A percentile compares a stretch with the other conserved stretches of the same genome.
phyloP scores from a whole-genome alignment of 805 yeast genomes.

The Schwanniomyces polymorphus region DNA sequence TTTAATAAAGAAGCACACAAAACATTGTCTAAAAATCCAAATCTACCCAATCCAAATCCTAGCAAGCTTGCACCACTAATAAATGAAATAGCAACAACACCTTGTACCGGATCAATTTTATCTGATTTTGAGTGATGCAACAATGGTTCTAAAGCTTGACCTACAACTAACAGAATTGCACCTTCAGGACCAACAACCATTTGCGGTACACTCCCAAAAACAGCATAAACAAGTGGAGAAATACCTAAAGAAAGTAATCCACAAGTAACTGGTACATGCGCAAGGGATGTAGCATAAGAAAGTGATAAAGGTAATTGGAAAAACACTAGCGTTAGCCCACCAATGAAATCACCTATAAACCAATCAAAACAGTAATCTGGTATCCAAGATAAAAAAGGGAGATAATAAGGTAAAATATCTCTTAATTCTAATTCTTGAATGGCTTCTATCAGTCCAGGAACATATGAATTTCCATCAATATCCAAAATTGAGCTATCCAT shows the following conservation, averaged over 20 bases:
- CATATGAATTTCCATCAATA: not conserved
- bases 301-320: constrained; percentile 85
- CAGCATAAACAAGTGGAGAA: constrained; percentile 38
- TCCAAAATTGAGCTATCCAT: not conserved
- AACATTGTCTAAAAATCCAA: constrained; percentile 65
- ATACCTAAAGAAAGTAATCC: constrained; percentile 40
- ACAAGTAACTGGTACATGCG: constrained; percentile 42
- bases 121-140: constrained; percentile 37
- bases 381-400: constrained; percentile 72
- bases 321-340: constrained; percentile 86
- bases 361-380: constrained; percentile 43
- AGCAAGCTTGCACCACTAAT: constrained; percentile 73
- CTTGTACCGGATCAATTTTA: constrained; percentile 43
- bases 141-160: constrained; percentile 46
- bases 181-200: constrained; percentile 50
- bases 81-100: constrained; percentile 69
- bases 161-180: constrained; percentile 46
- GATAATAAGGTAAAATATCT: constrained; percentile 54
- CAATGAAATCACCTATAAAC: constrained; percentile 64
- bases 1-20: constrained; percentile 39
- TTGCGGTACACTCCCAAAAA: constrained; percentile 47
- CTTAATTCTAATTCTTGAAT: constrained; percentile 25
- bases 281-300: constrained; percentile 42
- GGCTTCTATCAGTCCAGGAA: not conserved
- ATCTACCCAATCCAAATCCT: constrained; percentile 74